Conservation (phyloP, 805 yeast species). For the Wickerhamomyces hampshirensis region DNA sequence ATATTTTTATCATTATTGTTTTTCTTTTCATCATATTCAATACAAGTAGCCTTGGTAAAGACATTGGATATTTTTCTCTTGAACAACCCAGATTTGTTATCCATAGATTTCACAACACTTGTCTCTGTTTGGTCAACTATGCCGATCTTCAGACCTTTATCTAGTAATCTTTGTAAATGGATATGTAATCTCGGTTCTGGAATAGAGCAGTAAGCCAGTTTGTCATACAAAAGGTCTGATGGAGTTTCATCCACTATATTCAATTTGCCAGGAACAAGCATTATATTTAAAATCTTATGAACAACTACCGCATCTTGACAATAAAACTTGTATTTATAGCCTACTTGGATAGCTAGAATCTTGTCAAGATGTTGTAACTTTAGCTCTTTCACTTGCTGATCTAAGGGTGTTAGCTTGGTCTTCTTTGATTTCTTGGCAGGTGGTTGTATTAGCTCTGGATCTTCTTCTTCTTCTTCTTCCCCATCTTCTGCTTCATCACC, state of each 20-base stretch:
- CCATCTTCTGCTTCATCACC: conserved; percentile 6
- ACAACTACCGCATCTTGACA: conserved; percentile 80
- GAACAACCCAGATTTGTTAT: conserved; percentile 54
- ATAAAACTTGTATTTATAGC: conserved; percentile 84
- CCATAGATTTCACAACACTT: conserved; percentile 59
- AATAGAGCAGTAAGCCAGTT: conserved; percentile 79
- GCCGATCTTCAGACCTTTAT: conserved; percentile 75
- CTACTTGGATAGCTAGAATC: conserved; percentile 78
- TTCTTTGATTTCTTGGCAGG: conserved; percentile 8
- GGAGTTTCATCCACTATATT: conserved; percentile 46
- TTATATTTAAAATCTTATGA: conserved; percentile 60
- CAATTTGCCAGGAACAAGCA: conserved; percentile 66
- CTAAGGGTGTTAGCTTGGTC: conserved; percentile 65
- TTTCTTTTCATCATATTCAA: conserved; percentile 46
- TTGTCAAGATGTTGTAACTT: conserved; percentile 61
- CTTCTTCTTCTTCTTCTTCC: conserved; percentile 2
- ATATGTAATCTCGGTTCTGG: conserved; percentile 74
- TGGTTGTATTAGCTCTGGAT: conserved; percentile 3
- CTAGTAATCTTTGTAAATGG: conserved; percentile 69
- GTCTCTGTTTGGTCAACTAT: conserved; percentile 84
- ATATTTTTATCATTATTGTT: conserved; percentile 28
- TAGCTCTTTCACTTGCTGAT: conserved; percentile 66
- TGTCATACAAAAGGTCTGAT: conserved; percentile 44
- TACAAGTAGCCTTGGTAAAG: conserved; percentile 80
- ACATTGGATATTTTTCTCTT: conserved; percentile 63